Evolutionary conservation across 257 asterid species (phyloP), one percentile per base, ranked within the genome.

Genomic region (Phtheirospermum japonicum): DNA sequence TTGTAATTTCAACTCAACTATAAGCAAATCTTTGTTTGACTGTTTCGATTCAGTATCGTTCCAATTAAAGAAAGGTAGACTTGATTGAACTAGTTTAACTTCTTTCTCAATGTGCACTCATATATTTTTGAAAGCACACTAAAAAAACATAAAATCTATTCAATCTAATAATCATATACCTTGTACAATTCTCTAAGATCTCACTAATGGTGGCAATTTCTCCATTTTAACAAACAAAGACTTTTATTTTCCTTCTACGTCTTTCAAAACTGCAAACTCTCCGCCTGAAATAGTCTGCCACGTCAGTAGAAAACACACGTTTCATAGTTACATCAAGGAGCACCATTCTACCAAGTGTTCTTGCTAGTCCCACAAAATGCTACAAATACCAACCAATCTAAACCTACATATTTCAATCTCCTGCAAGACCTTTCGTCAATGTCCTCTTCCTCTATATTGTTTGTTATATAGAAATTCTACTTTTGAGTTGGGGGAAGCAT

Each of bases 351-450:
- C 23, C 46, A 12, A 9, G 45, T 33, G 8, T 19, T 52, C 40
- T 11, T 4, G 43, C 10, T 26, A 14, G 70, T 23, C 36, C 12
- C 9, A 10, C 2, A 28, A 12, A 65, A 64, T 33, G 14, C 59
- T 50, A 18, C 14, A 18, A 65, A 30, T 66, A 50, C 33, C 33
- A 58, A 40, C 42, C 59, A 51, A 37, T 9, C 48, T 20, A 49
- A 63, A 52, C 59, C 71, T 31, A 68, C 63, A 8, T 62, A 8
- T 32, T 37, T 32, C 56, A 30, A 46, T 55, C 34, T 31, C 49
- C 18, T 28, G 28, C 58, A 37, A 34, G 18, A 51, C 28, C 36
- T 50, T 39, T 10, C 36, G 49, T 45, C n/a, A 36, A 14, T 37
- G 12, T 40, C 63, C 12, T 46, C 43, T 46, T 55, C 62, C 68